Conservation (phyloP, 208 protist species). For the Leishmania lainsoni region DNA sequence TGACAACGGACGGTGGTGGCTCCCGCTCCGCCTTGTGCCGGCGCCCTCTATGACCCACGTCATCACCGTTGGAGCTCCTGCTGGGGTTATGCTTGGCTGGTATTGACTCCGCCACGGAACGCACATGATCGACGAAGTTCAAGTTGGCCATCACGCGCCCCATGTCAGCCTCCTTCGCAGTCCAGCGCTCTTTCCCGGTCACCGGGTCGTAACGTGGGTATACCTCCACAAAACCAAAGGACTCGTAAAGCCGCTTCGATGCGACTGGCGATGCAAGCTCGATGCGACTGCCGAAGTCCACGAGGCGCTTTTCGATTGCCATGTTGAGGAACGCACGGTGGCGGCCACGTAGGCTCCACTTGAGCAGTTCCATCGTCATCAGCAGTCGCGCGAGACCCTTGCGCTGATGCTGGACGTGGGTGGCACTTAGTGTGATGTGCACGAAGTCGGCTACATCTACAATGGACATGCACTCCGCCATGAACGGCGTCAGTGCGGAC, state of each 20-base stretch:
- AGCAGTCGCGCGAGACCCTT: constrained; percentile 65
- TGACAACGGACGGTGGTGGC: background rate
- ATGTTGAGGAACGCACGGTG: constrained; percentile 79
- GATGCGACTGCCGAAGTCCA: constrained; percentile 58
- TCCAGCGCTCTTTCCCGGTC: constrained; percentile 71
- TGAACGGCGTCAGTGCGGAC: constrained; percentile 39
- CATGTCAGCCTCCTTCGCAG: constrained; percentile 78
- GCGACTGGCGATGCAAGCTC: constrained; percentile 64
- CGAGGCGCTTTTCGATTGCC: constrained; percentile 83
- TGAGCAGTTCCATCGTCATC: constrained; percentile 74
- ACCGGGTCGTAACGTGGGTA: constrained; percentile 74
- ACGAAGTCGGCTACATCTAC: constrained; percentile 80
- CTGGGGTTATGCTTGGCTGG: constrained; percentile 8
- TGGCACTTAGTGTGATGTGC: constrained; percentile 86
- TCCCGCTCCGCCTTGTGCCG: background rate
- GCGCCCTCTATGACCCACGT: background rate
- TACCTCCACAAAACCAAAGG: constrained; percentile 77
- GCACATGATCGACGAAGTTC: constrained; percentile 50
- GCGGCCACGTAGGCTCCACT: constrained; percentile 81
- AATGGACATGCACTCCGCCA: constrained; percentile 58
- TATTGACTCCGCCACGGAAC: constrained; percentile 22
- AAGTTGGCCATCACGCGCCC: constrained; percentile 83
- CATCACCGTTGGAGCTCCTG: background rate
- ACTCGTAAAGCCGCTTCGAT: constrained; percentile 68
- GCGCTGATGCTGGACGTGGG: constrained; percentile 54